Percentiles rank a stretch among this genome's conserved stretches.
These are phyloP conservation scores for Periglandula ipomoeae DNA, from an alignment of 2,329 filamentous ascomycete species.

Conservation along the genomic window DNA sequence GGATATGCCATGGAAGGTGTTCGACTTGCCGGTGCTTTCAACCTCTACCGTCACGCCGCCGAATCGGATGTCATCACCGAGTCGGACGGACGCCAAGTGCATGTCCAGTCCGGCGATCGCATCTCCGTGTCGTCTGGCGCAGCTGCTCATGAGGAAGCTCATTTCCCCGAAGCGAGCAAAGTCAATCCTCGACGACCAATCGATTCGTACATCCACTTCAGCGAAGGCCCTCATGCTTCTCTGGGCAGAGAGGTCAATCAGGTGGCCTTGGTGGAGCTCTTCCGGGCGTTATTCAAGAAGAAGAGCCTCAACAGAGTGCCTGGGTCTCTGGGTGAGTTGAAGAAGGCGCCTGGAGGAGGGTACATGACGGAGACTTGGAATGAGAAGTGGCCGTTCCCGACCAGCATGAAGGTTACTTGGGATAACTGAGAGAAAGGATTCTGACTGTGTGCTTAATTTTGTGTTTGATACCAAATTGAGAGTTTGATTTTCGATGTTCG, in stretches of 20 bases:
- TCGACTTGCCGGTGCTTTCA: slow-evolving; percentile 55
- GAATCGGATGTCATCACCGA: slow-evolving; percentile 35
- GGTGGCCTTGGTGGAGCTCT: slow-evolving; percentile 56
- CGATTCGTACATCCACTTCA: slow-evolving; percentile 56
- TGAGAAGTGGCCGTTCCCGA: slow-evolving; percentile 34
- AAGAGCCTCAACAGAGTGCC: slow-evolving; percentile 51
- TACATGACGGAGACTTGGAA: slow-evolving; percentile 62
- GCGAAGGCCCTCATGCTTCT: slow-evolving; percentile 52
- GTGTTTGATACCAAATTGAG: slow-evolving; percentile 3
- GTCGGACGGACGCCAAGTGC: slow-evolving; percentile 41
- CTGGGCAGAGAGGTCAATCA: slow-evolving; percentile 52
- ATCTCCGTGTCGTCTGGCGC: slow-evolving; percentile 54
- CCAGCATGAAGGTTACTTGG: slow-evolving; percentile 46
- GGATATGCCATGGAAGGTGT: slow-evolving; percentile 66
- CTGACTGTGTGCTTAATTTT: not conserved
- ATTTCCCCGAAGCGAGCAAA: slow-evolving; percentile 52
- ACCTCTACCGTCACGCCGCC: slow-evolving; percentile 48
- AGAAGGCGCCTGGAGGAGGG: slow-evolving; percentile 49
- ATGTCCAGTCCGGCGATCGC: slow-evolving; percentile 45
- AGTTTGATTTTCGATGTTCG: too few species aligned
- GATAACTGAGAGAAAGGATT: slow-evolving; percentile 20
- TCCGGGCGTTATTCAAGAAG: slow-evolving; percentile 54
- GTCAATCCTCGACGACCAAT: slow-evolving; percentile 56
- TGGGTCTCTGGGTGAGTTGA: slow-evolving; percentile 57
- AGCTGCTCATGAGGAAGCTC: slow-evolving; percentile 44